Base-by-base conservation (phyloP, 2,329 filamentous ascomycete species). In the Xylariales sp. region DNA sequence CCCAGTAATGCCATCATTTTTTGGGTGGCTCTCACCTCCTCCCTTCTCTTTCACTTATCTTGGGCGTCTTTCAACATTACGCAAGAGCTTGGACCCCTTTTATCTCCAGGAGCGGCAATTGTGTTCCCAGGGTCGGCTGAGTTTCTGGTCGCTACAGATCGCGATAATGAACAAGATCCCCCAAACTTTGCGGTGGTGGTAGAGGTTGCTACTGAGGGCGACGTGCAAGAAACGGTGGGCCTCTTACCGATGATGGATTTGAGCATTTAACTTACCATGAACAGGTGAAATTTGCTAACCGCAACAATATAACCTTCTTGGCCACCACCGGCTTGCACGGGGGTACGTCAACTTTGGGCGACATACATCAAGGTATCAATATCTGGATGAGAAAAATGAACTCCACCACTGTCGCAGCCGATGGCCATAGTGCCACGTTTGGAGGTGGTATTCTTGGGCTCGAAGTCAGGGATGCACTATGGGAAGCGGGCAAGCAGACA, bases 291-390 rank as follows among this genome's bases (percentile, higher is more conserved):
- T 76, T 61, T 41, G 73, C 74, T 29, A 72, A 69, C 45, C 48
- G 59, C 25, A 54, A 63, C 31, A 47, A 60, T 2, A 40, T 75
- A 3, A 70, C 74, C 0, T 76, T 79, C 43, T 63, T 80, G 3
- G 66, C 72, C 1, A 68, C 62, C 50, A 75, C 72, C 48, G 70
- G 71, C 12, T 65, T 60, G 2, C 76, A 80, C 40, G 76, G 74
- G 4, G 59, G 68, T 4, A 60, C 72, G 31, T 70, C 61, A 28
- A 72, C 69, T 0, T 47, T 78, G 3, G 70, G 66, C 0, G 60
- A 54, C 27, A 70, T 77, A 61, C 47, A 67, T 4, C 54, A 61
- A 36, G 74, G 74, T 4, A 69, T 78, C 13, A 63, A 68, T 43
- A 76, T 78, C 37, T 66, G 61, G 37, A 42, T 78, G 43, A 51